Evolutionary conservation across 495 filamentous ascomycete species (phyloP).

Genomic region (Aspergillus taichungensis): DNA sequence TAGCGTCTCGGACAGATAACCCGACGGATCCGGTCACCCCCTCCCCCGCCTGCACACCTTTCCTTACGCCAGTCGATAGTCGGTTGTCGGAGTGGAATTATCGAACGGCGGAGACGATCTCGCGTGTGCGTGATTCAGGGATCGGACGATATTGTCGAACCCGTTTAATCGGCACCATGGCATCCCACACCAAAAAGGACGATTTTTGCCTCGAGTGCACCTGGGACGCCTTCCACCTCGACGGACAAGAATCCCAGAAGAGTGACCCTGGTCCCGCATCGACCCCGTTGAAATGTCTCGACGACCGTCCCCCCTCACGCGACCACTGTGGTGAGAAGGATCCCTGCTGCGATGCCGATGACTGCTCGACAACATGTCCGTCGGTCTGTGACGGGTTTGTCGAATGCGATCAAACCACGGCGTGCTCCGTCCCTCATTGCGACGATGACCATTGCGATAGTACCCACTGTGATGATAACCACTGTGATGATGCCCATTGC

Average conservation of each 20-base stretch:
- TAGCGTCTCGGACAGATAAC: too few relatives aligned
- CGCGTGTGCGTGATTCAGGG: too few relatives aligned
- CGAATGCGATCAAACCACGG: conserved; percentile 32
- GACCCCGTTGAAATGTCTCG: conserved; percentile 26
- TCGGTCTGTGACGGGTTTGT: conserved; percentile 38
- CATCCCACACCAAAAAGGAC: conserved; percentile 24
- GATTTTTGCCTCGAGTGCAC: conserved; percentile 38
- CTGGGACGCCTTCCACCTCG: conserved; percentile 35
- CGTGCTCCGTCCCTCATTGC: conserved; percentile 33
- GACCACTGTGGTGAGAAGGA: conserved; percentile 25
- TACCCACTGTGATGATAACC: conserved; percentile 14
- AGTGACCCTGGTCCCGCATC: conserved; percentile 10
- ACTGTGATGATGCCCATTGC: conserved; percentile 20
- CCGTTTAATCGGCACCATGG: conserved; percentile 18
- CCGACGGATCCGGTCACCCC: too few relatives aligned
- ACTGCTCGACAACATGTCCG: conserved; percentile 33
- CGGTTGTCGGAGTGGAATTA: too few relatives aligned
- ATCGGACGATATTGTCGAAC: too few relatives aligned
- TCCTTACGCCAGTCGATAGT: too few relatives aligned
- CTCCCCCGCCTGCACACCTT: too few relatives aligned
- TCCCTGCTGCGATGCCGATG: conserved; percentile 36
- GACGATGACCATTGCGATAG: conserved; percentile 11
- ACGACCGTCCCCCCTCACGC: conserved; percentile 20
- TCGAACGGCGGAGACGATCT: too few relatives aligned
- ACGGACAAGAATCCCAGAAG: conserved; percentile 21